Percentiles rank a stretch among this genome's conserved stretches.
Evolutionary conservation across 1,284 basidiomycete species (phyloP).

Genomic region (Salmacisia buchloeana): DNA sequence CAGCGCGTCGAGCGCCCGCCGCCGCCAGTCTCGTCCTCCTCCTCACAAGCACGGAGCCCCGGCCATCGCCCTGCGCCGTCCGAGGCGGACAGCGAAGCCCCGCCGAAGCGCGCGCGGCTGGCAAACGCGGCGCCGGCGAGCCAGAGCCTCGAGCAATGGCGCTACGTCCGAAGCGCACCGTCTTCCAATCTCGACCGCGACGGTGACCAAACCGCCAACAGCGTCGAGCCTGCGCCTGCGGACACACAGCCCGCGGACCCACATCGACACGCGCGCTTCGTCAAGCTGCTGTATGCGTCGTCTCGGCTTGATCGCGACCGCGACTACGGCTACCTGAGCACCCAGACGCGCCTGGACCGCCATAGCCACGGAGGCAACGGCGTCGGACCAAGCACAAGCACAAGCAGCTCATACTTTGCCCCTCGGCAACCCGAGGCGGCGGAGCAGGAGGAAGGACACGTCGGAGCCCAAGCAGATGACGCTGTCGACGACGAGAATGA

Average conservation of each 20-base stretch:
- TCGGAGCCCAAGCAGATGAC: background rate
- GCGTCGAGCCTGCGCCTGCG: background rate
- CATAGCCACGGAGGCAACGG: too few species aligned
- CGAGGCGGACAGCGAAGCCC: too few species aligned
- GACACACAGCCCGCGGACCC: slow-evolving; percentile 1
- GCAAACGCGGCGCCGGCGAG: background rate
- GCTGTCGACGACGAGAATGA: background rate
- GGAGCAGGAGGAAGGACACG: background rate
- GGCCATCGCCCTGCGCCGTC: background rate
- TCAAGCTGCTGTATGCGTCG: slow-evolving; percentile 5
- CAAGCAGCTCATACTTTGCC: background rate
- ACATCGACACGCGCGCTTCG: background rate
- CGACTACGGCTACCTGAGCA: slow-evolving; percentile 1
- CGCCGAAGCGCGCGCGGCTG: background rate
- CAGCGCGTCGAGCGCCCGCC: background rate
- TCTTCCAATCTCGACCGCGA: background rate
- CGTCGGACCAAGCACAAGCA: background rate
- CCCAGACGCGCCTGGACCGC: slow-evolving; percentile 2
- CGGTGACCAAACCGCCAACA: background rate
- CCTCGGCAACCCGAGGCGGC: background rate
- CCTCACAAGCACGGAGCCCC: background rate
- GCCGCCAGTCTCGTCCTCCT: background rate
- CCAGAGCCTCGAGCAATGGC: background rate
- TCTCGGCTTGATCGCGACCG: background rate
- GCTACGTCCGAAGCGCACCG: background rate